A percentile compares a stretch with the other conserved stretches of the same genome.
Conservation (phyloP, 495 filamentous ascomycete genomes). For the Aspergillus sclerotioniger region DNA sequence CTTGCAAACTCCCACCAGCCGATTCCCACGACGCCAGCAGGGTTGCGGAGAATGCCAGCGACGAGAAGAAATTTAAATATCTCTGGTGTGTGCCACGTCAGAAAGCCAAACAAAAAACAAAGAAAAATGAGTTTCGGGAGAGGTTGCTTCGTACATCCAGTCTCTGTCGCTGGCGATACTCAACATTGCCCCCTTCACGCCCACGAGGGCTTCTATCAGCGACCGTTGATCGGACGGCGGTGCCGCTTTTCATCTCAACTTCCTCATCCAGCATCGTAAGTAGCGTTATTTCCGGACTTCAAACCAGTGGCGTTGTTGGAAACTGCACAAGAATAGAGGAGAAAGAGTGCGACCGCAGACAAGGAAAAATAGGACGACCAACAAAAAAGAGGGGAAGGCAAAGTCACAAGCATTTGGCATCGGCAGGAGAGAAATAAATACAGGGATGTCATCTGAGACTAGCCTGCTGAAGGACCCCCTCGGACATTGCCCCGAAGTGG, state of each 20-base stretch:
- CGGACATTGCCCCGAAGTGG: too few species aligned
- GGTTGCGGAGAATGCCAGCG: constrained; percentile 32
- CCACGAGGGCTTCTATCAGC: constrained; percentile 10
- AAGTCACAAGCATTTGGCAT: too few species aligned
- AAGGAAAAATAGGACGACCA: too few species aligned
- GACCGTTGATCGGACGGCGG: constrained; percentile 20
- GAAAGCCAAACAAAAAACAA: neutral
- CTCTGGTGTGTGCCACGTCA: constrained; percentile 22
- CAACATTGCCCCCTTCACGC: constrained; percentile 15
- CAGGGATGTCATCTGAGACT: too few species aligned
- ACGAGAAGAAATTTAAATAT: constrained; percentile 36
- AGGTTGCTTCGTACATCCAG: constrained; percentile 19
- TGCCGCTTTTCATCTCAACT: constrained; percentile 25
- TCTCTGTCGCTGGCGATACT: constrained; percentile 25
- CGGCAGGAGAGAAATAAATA: too few species aligned
- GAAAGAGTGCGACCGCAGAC: neutral
- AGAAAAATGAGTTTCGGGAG: neutral
- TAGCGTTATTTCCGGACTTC: too few species aligned
- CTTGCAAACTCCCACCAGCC: constrained; percentile 24
- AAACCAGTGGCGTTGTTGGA: neutral
- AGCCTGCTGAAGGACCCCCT: too few species aligned
- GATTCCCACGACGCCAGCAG: constrained; percentile 39
- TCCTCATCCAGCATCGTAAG: constrained; percentile 23
- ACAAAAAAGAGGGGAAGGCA: too few species aligned
- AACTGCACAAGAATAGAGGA: constrained; percentile 1